Evolutionary conservation across 2,329 filamentous ascomycete species (phyloP).

Genomic region (Epichloe coenophiala): DNA sequence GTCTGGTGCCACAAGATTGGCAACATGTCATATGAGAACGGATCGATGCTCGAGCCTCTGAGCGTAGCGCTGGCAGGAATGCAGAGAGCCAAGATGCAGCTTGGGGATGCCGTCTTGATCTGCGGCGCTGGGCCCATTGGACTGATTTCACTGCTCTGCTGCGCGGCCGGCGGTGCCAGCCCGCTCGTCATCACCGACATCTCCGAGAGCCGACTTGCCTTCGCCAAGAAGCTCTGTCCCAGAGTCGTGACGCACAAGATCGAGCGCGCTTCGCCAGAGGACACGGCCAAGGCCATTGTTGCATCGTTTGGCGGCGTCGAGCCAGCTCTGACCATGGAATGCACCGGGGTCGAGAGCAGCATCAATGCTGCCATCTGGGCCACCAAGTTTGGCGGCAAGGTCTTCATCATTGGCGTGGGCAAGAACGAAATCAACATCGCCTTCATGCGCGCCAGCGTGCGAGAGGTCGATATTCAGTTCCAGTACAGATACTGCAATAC

Average conservation of each 20-base stretch:
- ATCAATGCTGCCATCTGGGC: conserved; percentile 79
- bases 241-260: conserved; percentile 71
- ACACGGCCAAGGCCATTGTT: conserved; percentile 56
- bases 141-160: conserved; percentile 74
- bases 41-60: conserved; percentile 79
- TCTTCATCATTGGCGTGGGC: conserved; percentile 92
- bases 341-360: conserved; percentile 86
- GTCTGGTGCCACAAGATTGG: conserved; percentile 95
- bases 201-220: conserved; percentile 69
- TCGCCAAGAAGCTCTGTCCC: conserved; percentile 74
- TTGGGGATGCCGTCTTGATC: conserved; percentile 79
- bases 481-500: conserved; percentile 96
- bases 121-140: conserved; percentile 93
- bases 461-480: conserved; percentile 89
- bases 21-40: conserved; percentile 82
- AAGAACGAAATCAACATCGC: conserved; percentile 92
- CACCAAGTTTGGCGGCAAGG: conserved; percentile 88
- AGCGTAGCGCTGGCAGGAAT: conserved; percentile 80
- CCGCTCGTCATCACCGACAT: conserved; percentile 93
- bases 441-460: conserved; percentile 83
- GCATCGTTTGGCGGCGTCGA: conserved; percentile 62
- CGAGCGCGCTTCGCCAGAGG: conserved; percentile 51
- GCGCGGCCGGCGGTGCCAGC: conserved; percentile 72
- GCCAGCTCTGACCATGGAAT: conserved; percentile 74
- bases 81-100: conserved; percentile 63